Evolutionary conservation across 495 filamentous ascomycete species (phyloP), one percentile per base, ranked within the genome.

Genomic region (Aspergillus homomorphus): DNA sequence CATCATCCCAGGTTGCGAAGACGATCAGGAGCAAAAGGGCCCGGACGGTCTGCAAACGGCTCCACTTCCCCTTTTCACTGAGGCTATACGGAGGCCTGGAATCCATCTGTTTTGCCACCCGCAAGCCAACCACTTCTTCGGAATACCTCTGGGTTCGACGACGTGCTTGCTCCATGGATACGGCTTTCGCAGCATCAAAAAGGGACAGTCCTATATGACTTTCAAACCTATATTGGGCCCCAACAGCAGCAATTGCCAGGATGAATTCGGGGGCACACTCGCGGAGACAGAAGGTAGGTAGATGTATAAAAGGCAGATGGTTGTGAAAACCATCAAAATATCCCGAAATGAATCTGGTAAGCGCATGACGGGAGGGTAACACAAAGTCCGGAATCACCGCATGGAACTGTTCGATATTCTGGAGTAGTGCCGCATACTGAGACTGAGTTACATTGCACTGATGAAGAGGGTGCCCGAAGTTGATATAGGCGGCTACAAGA

Each of bases 301-400:
- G 63, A 60, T 87, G 84, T 28, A 87, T 68, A 46, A 85, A 82
- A 3, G 83, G 84, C 6, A 85, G 73, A 59, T 86, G 78, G 16
- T 81, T 76, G 63, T 86, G 78, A 51, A 86, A 84, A 6, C 83
- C 82, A 56, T 72, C 81, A 19, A 86, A 72, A 58, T 82, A 85
- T 16, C 82, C 81, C 42, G 81, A 79, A 30, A 84, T 62, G 45
- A 83, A 85, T 38, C 82, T 66, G 18, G 78, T 78, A 19, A 86
- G 60, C 3, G 83, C 80, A 62, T 83, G 76, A 4, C 80, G 77
- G 8, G 80, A 83, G 10, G 45, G 20, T 2, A 24, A 15, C 19
- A 22, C 21, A 12, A 48, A 48, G 45, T 48, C 45, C 7, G 4
- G n/a, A n/a, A n/a, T 28, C 26, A 28, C 26, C 26, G 26, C 26